Evolutionary conservation across 2,329 filamentous ascomycete species (phyloP), one percentile per base, ranked within the genome.

Genomic region (Fusarium napiforme): DNA sequence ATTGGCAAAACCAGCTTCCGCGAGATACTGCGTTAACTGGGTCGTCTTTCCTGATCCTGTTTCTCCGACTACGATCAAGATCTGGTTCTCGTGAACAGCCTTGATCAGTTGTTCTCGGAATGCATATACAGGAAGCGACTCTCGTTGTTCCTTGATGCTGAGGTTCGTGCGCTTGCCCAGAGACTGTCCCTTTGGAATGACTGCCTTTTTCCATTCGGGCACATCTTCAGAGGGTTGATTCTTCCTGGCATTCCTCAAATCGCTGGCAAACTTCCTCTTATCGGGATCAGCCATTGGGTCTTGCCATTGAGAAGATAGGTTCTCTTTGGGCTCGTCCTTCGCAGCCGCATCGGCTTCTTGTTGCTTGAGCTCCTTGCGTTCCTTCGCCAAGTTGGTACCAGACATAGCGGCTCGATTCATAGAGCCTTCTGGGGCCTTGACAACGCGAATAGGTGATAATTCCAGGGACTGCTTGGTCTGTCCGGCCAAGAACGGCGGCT

Each of bases 31-130:
- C 0, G 96, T 98, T 63, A 99, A 82, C 80, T 99, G 96, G 0
- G 96, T 99, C 0, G 96, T 99, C 83, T 99, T 99, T 75, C 96
- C 96, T 1, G 95, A 98, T 19, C 96, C 96, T 58, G 96, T 99
- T 81, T 99, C 96, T 77, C 96, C 96, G 58, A 99, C 96, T 0
- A 99, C 96, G 79, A 99, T 97, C 71, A 99, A 82, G 50, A 99
- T 89, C 79, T 98, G 96, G 79, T 99, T 96, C 43, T 94, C 92
- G 32, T 87, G 86, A 5, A 99, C 92, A 28, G 96, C 96, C 76
- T 97, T 90, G 73, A 98, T 92, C 36, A 99, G 88, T 79, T 97
- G 93, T 57, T 90, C 92, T 61, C 96, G 90, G 84, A 99, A 98
- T 60, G 92, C 93, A 83, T 86, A 99, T 0, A 98, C 95, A 0